Percentiles rank a stretch among this genome's conserved stretches.
These are phyloP conservation scores for Rhizophagus sp. DNA, from an alignment of 192 early-diverging fungal genomes.

Conservation along the genomic window DNA sequence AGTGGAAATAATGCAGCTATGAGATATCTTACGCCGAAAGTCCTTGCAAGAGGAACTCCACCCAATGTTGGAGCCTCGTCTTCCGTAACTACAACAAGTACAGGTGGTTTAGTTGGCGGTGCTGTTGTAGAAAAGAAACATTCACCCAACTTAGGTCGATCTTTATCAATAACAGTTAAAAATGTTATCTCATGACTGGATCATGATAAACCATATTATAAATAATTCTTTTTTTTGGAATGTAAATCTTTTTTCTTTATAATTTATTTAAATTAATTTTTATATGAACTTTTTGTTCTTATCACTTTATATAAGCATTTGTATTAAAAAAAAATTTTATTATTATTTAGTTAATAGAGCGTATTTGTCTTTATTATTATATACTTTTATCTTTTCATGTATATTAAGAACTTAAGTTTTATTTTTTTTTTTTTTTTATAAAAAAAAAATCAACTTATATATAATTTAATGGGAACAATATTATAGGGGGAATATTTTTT, in stretches of 20 bases:
- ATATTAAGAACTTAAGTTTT: too few relatives aligned
- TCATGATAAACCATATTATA: slow-evolving; percentile 2
- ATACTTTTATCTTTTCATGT: too few relatives aligned
- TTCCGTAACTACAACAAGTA: slow-evolving; percentile 15
- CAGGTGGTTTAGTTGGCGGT: slow-evolving; percentile 24
- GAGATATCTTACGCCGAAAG: slow-evolving; percentile 27
- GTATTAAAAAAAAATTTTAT: too few relatives aligned
- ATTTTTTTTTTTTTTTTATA: too few relatives aligned
- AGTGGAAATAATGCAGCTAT: slow-evolving; percentile 28
- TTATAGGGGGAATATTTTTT: too few relatives aligned
- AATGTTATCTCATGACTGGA: slow-evolving; percentile 30
- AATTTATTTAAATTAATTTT: slow-evolving; percentile 1
- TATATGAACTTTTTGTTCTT: too few relatives aligned
- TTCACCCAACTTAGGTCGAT: slow-evolving; percentile 1
- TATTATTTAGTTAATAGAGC: too few relatives aligned
- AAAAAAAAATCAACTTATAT: too few relatives aligned
- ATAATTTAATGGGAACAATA: too few relatives aligned
- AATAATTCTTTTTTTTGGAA: not conserved
- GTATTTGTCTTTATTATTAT: too few relatives aligned
- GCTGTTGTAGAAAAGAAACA: slow-evolving; percentile 3
- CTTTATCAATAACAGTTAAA: slow-evolving; percentile 22
- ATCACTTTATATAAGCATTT: too few relatives aligned
- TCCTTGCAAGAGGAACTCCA: slow-evolving; percentile 18
- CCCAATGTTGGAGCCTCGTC: not conserved
- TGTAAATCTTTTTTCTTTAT: not conserved